These are phyloP conservation scores for Aspergillus egyptiacus DNA, from an alignment of 495 filamentous ascomycete genomes.

Conservation along the genomic window DNA sequence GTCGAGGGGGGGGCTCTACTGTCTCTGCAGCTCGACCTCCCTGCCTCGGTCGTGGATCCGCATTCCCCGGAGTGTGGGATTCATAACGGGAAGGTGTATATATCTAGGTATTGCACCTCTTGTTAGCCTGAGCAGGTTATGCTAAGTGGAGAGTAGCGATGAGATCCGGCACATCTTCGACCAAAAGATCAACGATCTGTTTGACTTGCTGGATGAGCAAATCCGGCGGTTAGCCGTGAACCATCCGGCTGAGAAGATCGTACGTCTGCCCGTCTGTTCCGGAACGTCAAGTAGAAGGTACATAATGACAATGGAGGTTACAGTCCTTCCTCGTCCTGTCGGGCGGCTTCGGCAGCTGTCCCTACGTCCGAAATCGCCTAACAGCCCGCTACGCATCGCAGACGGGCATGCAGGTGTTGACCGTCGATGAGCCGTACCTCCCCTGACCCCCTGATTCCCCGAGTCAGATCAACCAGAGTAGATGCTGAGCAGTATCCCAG, in stretches of 20 bases:
- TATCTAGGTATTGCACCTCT: not conserved
- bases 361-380: slow-evolving; percentile 48
- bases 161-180: slow-evolving; percentile 39
- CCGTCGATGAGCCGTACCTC: slow-evolving; percentile 45
- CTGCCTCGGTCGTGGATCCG: not conserved
- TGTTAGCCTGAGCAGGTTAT: not conserved
- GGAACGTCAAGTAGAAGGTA: not conserved
- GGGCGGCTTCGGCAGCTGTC: slow-evolving; percentile 59
- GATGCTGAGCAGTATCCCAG: not conserved
- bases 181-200: slow-evolving; percentile 47
- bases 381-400: slow-evolving; percentile 33
- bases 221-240: slow-evolving; percentile 44
- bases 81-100: slow-evolving; percentile 1
- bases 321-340: slow-evolving; percentile 49
- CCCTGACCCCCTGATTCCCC: not conserved
- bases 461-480: not conserved
- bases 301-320: not conserved
- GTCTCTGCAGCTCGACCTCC: not conserved
- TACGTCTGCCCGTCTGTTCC: slow-evolving; percentile 12
- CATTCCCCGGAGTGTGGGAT: slow-evolving; percentile 6
- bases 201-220: slow-evolving; percentile 47
- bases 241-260: slow-evolving; percentile 43
- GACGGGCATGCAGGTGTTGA: slow-evolving; percentile 37
- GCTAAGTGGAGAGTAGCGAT: not conserved
- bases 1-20: not conserved